These are phyloP conservation scores for Penicillium verrucosum DNA, from an alignment of 2,329 filamentous ascomycete genomes.

Conservation along the genomic window DNA sequence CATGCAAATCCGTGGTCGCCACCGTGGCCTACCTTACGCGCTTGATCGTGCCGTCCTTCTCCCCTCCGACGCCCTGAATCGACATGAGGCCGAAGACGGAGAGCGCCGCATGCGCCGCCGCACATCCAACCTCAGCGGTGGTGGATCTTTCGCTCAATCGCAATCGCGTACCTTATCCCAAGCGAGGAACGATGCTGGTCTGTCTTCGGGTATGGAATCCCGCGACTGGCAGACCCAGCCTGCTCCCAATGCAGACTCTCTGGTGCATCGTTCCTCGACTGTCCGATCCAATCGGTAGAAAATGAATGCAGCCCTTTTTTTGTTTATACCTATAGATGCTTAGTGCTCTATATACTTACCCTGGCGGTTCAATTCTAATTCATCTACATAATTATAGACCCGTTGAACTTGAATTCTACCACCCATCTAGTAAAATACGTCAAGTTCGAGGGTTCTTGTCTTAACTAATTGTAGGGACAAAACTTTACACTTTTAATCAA, in stretches of 20 bases:
- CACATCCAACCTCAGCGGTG: slow-evolving; percentile 35
- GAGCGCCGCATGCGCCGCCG: slow-evolving; percentile 44
- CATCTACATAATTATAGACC: slow-evolving; percentile 1
- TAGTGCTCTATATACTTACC: slow-evolving; percentile 10
- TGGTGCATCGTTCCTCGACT: slow-evolving; percentile 31
- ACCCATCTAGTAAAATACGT: not conserved
- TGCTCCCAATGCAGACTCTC: slow-evolving; percentile 16
- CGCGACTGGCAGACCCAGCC: slow-evolving; percentile 21
- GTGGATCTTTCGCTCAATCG: slow-evolving; percentile 23
- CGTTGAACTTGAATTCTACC: not conserved
- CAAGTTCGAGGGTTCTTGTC: not conserved
- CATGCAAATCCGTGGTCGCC: slow-evolving; percentile 64
- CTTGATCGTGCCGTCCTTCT: slow-evolving; percentile 68
- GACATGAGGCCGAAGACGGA: slow-evolving; percentile 56
- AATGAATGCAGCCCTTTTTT: not conserved
- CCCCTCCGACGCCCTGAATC: slow-evolving; percentile 61
- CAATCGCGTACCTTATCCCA: slow-evolving; percentile 25
- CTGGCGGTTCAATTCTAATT: not conserved
- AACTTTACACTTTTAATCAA: not conserved
- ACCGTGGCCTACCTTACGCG: slow-evolving; percentile 64
- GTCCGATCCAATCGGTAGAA: slow-evolving; percentile 25
- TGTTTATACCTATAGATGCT: slow-evolving; percentile 11
- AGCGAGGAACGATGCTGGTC: slow-evolving; percentile 20
- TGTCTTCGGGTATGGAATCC: slow-evolving; percentile 26
- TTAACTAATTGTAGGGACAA: not conserved